phyloP scores from a whole-genome alignment of 176 grass and related monocot species.

The Oryza meyeriana region DNA sequence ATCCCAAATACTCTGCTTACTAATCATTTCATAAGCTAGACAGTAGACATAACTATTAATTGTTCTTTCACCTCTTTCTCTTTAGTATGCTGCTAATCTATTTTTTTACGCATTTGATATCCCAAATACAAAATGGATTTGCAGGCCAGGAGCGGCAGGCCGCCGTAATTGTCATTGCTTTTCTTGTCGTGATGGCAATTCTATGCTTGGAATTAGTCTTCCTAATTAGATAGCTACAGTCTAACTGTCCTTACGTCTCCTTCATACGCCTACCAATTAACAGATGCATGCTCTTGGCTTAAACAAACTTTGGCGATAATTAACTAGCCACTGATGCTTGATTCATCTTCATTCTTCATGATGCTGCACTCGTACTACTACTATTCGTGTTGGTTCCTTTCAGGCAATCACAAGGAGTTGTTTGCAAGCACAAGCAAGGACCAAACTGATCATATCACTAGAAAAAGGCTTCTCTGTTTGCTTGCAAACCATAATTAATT shows the following conservation, averaged over 20 bases:
- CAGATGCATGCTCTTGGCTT: slow-evolving; percentile 15
- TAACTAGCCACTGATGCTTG: neutral
- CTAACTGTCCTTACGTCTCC: slow-evolving; percentile 25
- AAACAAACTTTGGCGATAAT: neutral
- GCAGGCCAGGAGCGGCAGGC: slow-evolving; percentile 37
- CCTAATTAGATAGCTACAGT: slow-evolving; percentile 24
- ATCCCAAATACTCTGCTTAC: too few relatives aligned
- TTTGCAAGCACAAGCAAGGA: slow-evolving; percentile 47
- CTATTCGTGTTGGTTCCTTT: slow-evolving; percentile 9
- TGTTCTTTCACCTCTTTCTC: neutral
- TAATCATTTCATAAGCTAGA: neutral
- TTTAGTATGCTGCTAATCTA: neutral
- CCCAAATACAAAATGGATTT: neutral
- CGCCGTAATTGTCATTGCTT: slow-evolving; percentile 5
- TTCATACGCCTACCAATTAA: slow-evolving; percentile 28
- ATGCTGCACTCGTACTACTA: neutral
- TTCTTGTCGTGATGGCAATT: slow-evolving; percentile 17
- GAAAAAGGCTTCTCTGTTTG: neutral
- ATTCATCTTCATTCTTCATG: neutral
- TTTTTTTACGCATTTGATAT: neutral
- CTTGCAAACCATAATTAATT: slow-evolving; percentile 12
- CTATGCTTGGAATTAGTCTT: slow-evolving; percentile 31
- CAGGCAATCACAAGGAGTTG: slow-evolving; percentile 31
- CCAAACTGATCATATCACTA: neutral
- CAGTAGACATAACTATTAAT: too few relatives aligned